phyloP scores from a whole-genome alignment of 352 stramenopile genomes.

The Thraustochytrium sp. region DNA sequence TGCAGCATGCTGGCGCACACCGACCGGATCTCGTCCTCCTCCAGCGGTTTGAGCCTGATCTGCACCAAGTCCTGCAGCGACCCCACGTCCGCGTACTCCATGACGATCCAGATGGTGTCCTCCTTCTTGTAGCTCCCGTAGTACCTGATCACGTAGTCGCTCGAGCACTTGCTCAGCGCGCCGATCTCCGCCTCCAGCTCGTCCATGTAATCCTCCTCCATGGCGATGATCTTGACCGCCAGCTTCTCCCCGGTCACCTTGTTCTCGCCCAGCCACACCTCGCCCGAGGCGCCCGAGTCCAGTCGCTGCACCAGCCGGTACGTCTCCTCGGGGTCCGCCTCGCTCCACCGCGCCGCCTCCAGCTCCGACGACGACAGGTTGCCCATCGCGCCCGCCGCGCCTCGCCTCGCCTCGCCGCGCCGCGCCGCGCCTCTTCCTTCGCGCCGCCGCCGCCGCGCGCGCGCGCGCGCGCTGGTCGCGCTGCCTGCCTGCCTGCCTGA shows the following conservation, averaged over 20 bases:
- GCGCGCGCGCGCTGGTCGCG: no score
- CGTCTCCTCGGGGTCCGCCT: background rate
- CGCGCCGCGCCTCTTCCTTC: background rate
- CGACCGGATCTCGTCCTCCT: conserved; percentile 8
- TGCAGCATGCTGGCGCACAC: conserved; percentile 20
- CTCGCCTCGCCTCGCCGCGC: background rate
- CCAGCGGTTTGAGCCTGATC: background rate
- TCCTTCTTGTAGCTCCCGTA: conserved; percentile 41
- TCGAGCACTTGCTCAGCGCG: background rate
- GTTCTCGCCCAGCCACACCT: conserved; percentile 14
- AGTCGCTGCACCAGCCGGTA: conserved; percentile 21
- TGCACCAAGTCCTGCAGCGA: conserved; percentile 34
- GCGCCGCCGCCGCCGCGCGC: no score
- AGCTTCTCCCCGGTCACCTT: conserved; percentile 20
- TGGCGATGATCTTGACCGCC: conserved; percentile 39
- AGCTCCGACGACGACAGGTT: background rate
- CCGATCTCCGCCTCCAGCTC: conserved; percentile 42
- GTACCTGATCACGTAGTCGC: conserved; percentile 36
- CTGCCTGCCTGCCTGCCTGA: no score
- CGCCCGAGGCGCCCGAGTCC: conserved; percentile 14
- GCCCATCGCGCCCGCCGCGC: background rate
- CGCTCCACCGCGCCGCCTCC: background rate
- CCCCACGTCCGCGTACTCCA: conserved; percentile 41
- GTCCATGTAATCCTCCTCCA: conserved; percentile 33
- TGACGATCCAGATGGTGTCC: conserved; percentile 43